phyloP scores from a whole-genome alignment of 1,284 basidiomycete genomes.

The Exobasidium cylindrosporum region DNA sequence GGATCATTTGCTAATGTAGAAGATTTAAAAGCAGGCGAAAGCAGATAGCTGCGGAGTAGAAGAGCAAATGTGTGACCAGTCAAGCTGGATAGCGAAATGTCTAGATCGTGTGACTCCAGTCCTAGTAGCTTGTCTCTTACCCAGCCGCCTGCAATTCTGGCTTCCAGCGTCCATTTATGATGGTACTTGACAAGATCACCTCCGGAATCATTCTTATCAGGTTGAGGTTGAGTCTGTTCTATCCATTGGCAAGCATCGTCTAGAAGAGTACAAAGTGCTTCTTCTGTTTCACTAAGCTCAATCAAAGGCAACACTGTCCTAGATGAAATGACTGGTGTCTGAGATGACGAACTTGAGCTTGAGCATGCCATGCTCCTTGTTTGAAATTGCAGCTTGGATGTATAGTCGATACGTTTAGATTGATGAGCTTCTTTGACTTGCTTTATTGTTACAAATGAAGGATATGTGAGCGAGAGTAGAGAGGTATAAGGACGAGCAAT shows the following conservation, averaged over 20 bases:
- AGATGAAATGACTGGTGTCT: neutral
- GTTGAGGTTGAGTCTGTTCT: slow-evolving; percentile 24
- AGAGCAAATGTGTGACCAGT: slow-evolving; percentile 89
- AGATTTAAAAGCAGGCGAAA: slow-evolving; percentile 54
- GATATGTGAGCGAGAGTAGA: too few relatives aligned
- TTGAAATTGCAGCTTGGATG: neutral
- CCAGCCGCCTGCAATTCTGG: slow-evolving; percentile 77
- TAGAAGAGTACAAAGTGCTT: slow-evolving; percentile 41
- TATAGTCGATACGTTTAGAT: neutral
- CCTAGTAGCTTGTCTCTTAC: slow-evolving; percentile 94
- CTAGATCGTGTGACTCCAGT: slow-evolving; percentile 83
- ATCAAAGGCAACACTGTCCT: slow-evolving; percentile 11
- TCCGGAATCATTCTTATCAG: slow-evolving; percentile 23
- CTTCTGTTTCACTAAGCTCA: slow-evolving; percentile 29
- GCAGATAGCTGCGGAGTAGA: slow-evolving; percentile 69
- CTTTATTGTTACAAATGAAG: too few relatives aligned
- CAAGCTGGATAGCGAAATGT: slow-evolving; percentile 79
- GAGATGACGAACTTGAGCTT: neutral
- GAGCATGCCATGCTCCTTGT: neutral
- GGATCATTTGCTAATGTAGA: slow-evolving; percentile 59
- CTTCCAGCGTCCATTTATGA: slow-evolving; percentile 22
- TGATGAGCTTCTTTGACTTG: neutral
- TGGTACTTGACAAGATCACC: slow-evolving; percentile 2
- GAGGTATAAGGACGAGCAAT: too few relatives aligned
- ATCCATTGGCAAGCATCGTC: slow-evolving; percentile 45